Evolutionary conservation across 2,329 filamentous ascomycete genomes (phyloP), one percentile per base, ranked within the genome.

Genomic region (Cordyceps pruinosa): DNA sequence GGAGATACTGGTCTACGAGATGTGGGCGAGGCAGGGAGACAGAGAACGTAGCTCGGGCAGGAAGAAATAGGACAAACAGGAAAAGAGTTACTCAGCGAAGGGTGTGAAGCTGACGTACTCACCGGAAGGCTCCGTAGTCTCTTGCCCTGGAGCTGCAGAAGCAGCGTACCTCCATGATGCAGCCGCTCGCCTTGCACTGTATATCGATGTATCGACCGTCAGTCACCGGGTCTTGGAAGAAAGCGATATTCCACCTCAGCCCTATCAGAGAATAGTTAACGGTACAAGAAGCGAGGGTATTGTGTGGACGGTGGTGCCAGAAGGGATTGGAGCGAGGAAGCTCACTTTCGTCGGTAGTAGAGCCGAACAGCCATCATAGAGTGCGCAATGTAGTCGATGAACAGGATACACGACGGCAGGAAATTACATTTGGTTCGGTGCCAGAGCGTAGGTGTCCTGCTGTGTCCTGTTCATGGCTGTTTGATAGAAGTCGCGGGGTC

Each of bases 341-440:
- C 28, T 34, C 19, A 5, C 17, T 10, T 44, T 28, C 23, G 48
- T 49, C 26, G 17, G 21, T 8, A 9, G 50, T 26, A 21, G 12
- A 23, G 19, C 26, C 21, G 21, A 19, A 34, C 15, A 44, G 21
- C 15, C 5, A 6, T 17, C 21, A n/a, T 5, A 54, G 37, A 2
- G 30, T 41, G n/a, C 13, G 32, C 25, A 17, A 56, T 15, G 32
- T 21, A 23, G 3, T 21, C 13, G 50, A 44, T 15, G 44, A 41
- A 7, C 5, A 21, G 32, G 15, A 9, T 10, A 32, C 28, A 21
- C 8, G 25, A 30, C 15, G 41, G 23, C 32, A 10, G 44, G 17
- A 32, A 17, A 30, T 55, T 56, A 56, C 52, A 7, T 47, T 30
- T 41, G 44, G 25, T 39, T 56, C 44, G 52, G 32, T 32, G 15